Conservation (phyloP, 2,329 filamentous ascomycete species). For the Scorias spongiosa region DNA sequence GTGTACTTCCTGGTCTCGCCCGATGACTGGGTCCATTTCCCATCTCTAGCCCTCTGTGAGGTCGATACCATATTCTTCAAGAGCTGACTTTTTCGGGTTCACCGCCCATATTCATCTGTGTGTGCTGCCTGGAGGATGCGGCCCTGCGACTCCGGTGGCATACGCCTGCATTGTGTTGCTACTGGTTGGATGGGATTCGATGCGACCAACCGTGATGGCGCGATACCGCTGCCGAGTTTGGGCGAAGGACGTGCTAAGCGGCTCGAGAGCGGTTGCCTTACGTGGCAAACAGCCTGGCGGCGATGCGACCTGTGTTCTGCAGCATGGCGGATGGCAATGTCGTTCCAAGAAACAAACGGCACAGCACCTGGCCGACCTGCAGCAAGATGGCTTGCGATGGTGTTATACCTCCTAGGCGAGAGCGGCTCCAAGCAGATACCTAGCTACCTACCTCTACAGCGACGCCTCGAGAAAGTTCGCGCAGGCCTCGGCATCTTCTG, state of each 20-base stretch:
- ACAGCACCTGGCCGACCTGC: too few species aligned
- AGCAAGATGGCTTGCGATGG: too few species aligned
- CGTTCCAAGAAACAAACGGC: too few species aligned
- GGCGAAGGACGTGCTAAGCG: slow-evolving; percentile 10
- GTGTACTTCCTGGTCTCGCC: slow-evolving; percentile 80
- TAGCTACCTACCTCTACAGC: too few species aligned
- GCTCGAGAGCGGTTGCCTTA: slow-evolving; percentile 20
- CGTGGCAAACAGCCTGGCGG: slow-evolving; percentile 19
- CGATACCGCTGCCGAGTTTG: background rate
- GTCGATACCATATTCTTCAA: slow-evolving; percentile 86
- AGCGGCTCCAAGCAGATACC: too few species aligned
- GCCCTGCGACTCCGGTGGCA: slow-evolving; percentile 39
- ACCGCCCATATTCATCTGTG: slow-evolving; percentile 78
- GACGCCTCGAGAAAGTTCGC: too few species aligned
- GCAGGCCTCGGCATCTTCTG: too few species aligned
- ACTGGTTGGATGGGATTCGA: too few species aligned
- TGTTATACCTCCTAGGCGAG: too few species aligned
- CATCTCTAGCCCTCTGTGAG: slow-evolving; percentile 70
- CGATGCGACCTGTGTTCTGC: slow-evolving; percentile 9
- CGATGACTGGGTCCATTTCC: slow-evolving; percentile 90
- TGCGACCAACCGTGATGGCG: background rate
- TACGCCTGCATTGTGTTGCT: slow-evolving; percentile 11
- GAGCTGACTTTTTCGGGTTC: slow-evolving; percentile 65
- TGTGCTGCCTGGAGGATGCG: slow-evolving; percentile 79
- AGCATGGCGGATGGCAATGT: slow-evolving; percentile 7